A percentile compares a stretch with the other conserved stretches of the same genome.
These are phyloP conservation scores for Turritis glabra DNA, from an alignment of 345 rosid species.

Conservation along the genomic window DNA sequence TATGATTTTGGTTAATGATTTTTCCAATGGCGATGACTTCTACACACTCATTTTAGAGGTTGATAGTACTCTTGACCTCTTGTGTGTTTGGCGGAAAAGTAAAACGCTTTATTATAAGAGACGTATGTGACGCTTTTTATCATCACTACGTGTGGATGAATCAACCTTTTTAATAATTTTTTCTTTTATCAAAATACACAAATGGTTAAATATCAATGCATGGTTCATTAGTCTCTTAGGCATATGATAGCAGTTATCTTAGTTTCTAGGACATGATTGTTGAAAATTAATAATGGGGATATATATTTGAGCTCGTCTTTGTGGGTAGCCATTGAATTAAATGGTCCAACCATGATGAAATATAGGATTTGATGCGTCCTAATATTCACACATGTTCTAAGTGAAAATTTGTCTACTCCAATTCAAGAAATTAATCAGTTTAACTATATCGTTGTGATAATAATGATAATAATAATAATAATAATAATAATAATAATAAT, in stretches of 20 bases:
- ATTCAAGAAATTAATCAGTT: neutral
- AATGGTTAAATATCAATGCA: neutral
- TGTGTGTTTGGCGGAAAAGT: neutral
- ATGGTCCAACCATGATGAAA: conserved; percentile 14
- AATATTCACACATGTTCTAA: neutral
- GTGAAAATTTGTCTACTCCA: neutral
- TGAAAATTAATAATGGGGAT: neutral
- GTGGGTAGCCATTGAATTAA: neutral
- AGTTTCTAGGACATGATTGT: conserved; percentile 10
- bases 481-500: neutral
- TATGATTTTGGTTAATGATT: neutral
- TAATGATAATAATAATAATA: neutral
- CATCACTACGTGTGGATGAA: conserved; percentile 35
- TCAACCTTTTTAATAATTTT: conserved; percentile 9
- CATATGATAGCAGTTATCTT: conserved; percentile 9
- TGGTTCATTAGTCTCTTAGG: conserved; percentile 1
- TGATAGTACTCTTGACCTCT: conserved; percentile 4
- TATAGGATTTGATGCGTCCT: conserved; percentile 16
- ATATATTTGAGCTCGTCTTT: neutral
- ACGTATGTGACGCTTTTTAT: conserved; percentile 17
- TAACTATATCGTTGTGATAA: neutral
- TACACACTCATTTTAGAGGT: conserved; percentile 1
- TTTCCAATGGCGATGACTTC: neutral
- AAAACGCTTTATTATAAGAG: neutral
- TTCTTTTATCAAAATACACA: neutral